Base-by-base conservation (phyloP, 2,329 filamentous ascomycete genomes). In the Didymosphaeria variabile region DNA sequence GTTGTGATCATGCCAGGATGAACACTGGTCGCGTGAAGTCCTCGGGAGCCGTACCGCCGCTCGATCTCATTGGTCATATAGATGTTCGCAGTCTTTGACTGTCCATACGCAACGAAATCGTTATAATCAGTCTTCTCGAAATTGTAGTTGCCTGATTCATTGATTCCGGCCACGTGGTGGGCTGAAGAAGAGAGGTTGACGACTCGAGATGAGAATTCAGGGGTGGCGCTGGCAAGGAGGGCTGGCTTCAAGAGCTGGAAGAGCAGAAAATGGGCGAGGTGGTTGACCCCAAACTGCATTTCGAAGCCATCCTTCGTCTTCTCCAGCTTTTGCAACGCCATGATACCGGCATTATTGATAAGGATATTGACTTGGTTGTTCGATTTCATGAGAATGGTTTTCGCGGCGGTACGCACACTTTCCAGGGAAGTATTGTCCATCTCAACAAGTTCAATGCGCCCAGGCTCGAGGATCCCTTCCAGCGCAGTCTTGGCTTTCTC, bases 341-440 rank as follows among this genome's bases (percentile, higher is more conserved):
- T 82, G 46, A 86, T 78, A 5, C 78, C 82, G 0, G 79, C 82
- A 65, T 84, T 84, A 68, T 72, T 77, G 59, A 85, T 73, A 17
- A 85, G 67, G 29, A 79, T 60, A 62, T 80, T 72, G 12, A 80
- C 54, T 21, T 61, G 56, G 23, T 55, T 56, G 23, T 50, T 55
- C 23, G 51, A 62, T 36, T 61, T 58, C 1, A 31, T n/a, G 8
- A 71, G 59, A 57, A 72, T 55, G n/a, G 59, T 50, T 10, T 45
- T 26, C 6, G 67, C 68, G 5, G 36, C 36, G 6, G 12, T 40
- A 15, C 36, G 36, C 10, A 40, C 36, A 15, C 36, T 40, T 40
- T 40, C 36, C 36, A 40, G 2, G 9, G 36, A 40, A 15, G 10
- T 15, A 17, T 15, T 40, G 15, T 40, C 36, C 36, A 40, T 13